phyloP scores from a whole-genome alignment of 345 rosid species.

The Euclidium syriacum region DNA sequence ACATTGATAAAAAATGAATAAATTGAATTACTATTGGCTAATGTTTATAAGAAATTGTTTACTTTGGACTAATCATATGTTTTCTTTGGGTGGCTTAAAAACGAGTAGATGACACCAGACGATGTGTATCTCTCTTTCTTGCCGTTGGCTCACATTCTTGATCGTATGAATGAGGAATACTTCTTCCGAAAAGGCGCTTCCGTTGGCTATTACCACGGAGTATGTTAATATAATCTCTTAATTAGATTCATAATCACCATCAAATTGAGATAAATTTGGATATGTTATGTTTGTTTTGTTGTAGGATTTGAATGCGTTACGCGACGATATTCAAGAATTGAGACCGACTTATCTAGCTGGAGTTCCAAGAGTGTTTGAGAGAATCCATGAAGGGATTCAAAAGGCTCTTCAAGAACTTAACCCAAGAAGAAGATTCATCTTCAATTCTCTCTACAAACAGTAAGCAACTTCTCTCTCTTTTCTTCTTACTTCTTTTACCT shows the following conservation, averaged over 20 bases:
- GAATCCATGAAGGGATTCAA: constrained; percentile 69
- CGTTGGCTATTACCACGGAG: constrained; percentile 95
- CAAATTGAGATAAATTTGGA: background rate
- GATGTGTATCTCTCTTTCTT: constrained; percentile 90
- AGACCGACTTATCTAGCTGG: constrained; percentile 90
- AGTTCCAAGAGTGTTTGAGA: constrained; percentile 91
- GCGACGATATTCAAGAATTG: constrained; percentile 79
- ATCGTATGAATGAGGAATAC: constrained; percentile 80
- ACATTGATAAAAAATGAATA: too few relatives aligned
- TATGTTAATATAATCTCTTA: constrained; percentile 26
- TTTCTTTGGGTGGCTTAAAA: background rate
- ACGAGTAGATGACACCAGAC: constrained; percentile 67
- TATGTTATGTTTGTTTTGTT: constrained; percentile 1
- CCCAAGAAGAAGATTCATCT: constrained; percentile 58
- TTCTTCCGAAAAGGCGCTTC: constrained; percentile 90
- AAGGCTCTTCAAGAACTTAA: constrained; percentile 66
- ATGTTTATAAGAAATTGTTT: too few relatives aligned
- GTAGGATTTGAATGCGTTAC: constrained; percentile 78
- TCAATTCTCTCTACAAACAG: constrained; percentile 69
- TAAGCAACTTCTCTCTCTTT: constrained; percentile 36
- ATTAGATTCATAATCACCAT: background rate
- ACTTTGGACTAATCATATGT: background rate
- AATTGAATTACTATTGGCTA: too few relatives aligned
- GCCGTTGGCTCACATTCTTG: constrained; percentile 92
- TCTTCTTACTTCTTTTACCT: background rate